These are phyloP conservation scores for Fulvia fulva DNA, from an alignment of 2,329 filamentous ascomycete genomes.

Conservation along the genomic window DNA sequence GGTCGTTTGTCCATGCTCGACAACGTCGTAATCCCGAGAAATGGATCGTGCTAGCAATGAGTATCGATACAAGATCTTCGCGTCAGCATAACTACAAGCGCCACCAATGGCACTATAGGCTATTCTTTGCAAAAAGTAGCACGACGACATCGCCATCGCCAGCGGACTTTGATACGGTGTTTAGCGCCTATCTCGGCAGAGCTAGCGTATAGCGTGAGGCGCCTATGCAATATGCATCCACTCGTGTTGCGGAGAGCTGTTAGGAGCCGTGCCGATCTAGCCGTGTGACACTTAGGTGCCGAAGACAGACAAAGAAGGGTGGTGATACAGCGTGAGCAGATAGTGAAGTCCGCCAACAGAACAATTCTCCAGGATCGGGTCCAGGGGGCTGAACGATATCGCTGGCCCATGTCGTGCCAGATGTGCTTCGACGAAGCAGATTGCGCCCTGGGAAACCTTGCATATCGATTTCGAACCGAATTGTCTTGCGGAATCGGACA, in stretches of 20 bases:
- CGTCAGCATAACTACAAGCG: background rate
- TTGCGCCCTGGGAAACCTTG: too few species aligned
- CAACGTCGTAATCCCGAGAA: background rate
- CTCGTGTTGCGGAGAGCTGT: background rate
- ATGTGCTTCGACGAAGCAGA: background rate
- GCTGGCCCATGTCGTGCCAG: background rate
- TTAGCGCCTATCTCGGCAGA: background rate
- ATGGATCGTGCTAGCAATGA: background rate
- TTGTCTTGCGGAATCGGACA: too few species aligned
- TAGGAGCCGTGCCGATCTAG: slow-evolving; percentile 1
- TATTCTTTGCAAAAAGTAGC: background rate
- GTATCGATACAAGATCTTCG: background rate
- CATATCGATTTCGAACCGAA: too few species aligned
- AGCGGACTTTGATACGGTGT: background rate
- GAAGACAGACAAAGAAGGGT: background rate
- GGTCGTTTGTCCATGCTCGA: background rate
- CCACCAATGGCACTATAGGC: background rate
- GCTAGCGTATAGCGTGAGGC: background rate
- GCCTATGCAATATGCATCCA: slow-evolving; percentile 1
- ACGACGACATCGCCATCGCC: background rate
- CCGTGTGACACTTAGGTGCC: background rate
- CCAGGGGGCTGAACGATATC: background rate
- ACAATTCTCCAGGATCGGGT: background rate
- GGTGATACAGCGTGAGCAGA: background rate
- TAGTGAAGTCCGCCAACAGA: background rate